These are phyloP conservation scores for Dittrichia graveolens DNA, from an alignment of 129 eudicot genomes.

Conservation along the genomic window DNA sequence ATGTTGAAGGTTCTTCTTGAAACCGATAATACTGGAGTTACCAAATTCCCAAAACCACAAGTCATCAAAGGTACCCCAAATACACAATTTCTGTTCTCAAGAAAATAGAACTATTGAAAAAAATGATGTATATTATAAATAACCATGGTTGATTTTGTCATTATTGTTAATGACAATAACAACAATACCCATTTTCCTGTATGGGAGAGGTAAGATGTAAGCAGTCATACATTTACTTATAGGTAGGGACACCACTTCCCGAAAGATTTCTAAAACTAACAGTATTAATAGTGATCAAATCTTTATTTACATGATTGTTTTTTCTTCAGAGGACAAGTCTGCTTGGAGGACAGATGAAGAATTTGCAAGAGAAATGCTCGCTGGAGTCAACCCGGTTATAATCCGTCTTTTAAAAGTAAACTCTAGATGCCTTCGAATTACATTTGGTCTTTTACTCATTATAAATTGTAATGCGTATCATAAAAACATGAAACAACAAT, in stretches of 20 bases:
- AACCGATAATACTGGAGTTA: slow-evolving; percentile 44
- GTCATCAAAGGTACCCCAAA: slow-evolving; percentile 52
- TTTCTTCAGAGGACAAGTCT: slow-evolving; percentile 45
- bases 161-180: too few relatives aligned
- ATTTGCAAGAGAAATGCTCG: slow-evolving; percentile 64
- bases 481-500: too few relatives aligned
- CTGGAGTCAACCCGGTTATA: slow-evolving; percentile 58
- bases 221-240: too few relatives aligned
- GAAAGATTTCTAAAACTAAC: too few relatives aligned
- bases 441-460: not conserved
- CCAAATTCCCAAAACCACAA: slow-evolving; percentile 63
- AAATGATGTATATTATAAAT: not conserved
- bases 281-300: not conserved
- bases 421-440: not conserved
- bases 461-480: too few relatives aligned
- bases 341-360: slow-evolving; percentile 71
- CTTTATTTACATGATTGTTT: not conserved
- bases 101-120: not conserved
- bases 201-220: too few relatives aligned
- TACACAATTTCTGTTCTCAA: not conserved
- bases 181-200: too few relatives aligned
- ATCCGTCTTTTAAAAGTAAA: slow-evolving; percentile 52
- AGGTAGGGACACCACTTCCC: too few relatives aligned
- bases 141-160: not conserved
- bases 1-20: slow-evolving; percentile 47